Evolutionary conservation across 2,329 filamentous ascomycete species (phyloP).

Genomic region (Fusarium metavorans): DNA sequence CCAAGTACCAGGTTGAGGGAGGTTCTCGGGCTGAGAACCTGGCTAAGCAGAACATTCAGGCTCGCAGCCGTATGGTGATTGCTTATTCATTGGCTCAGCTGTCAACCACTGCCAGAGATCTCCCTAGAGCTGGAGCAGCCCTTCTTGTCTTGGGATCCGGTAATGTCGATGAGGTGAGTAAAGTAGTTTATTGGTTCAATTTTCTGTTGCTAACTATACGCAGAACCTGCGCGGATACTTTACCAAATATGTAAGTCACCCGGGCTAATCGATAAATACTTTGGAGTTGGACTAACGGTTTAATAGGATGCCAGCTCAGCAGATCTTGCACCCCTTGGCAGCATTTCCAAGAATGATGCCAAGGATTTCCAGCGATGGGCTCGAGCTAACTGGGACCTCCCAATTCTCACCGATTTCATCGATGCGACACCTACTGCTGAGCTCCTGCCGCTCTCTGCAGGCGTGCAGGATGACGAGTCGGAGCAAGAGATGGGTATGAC

Average conservation of each 20-base stretch:
- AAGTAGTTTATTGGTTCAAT: slow-evolving; percentile 33
- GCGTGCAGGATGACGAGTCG: slow-evolving; percentile 53
- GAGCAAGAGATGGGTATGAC: slow-evolving; percentile 56
- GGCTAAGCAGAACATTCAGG: slow-evolving; percentile 52
- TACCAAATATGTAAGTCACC: neutral
- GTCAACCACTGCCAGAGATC: slow-evolving; percentile 24
- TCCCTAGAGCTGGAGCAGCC: slow-evolving; percentile 29
- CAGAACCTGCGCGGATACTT: neutral
- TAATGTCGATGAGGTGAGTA: slow-evolving; percentile 23
- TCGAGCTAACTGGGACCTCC: slow-evolving; percentile 66
- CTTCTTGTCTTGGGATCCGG: slow-evolving; percentile 30
- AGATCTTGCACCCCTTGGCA: slow-evolving; percentile 68
- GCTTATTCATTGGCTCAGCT: slow-evolving; percentile 53
- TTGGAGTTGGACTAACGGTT: neutral
- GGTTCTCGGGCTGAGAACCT: slow-evolving; percentile 65
- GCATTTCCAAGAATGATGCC: slow-evolving; percentile 71
- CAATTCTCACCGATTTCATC: slow-evolving; percentile 73
- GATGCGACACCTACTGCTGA: slow-evolving; percentile 68
- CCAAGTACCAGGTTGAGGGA: slow-evolving; percentile 51
- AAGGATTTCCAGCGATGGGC: slow-evolving; percentile 74
- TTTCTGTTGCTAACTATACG: neutral
- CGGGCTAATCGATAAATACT: neutral
- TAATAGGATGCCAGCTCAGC: slow-evolving; percentile 49
- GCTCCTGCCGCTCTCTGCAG: slow-evolving; percentile 56
- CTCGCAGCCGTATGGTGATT: neutral